Conservation (phyloP, 78 protist species). For the Dictyostelium brefeldianum region DNA sequence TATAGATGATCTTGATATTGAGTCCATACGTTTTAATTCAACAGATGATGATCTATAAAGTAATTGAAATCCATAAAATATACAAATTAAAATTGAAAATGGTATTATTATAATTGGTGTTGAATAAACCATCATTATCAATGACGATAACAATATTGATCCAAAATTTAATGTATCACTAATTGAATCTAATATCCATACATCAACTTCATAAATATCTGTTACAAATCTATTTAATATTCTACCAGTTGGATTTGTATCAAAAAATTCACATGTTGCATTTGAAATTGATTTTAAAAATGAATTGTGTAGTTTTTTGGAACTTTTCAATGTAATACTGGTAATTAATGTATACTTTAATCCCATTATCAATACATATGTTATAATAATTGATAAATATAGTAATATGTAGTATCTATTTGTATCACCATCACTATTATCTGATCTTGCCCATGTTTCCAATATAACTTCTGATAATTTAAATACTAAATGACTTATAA, state of each 20-base stretch:
- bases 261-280: slow-evolving; percentile 60
- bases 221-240: slow-evolving; percentile 64
- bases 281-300: neutral
- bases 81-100: neutral
- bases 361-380: too few species aligned
- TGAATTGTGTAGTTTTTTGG: slow-evolving; percentile 10
- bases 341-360: neutral
- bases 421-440: neutral
- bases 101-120: slow-evolving; percentile 39
- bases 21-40: slow-evolving; percentile 92
- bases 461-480: slow-evolving; percentile 51
- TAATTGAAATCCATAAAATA: slow-evolving; percentile 84
- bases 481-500: slow-evolving; percentile 19
- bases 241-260: slow-evolving; percentile 71
- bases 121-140: neutral
- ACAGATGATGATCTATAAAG: slow-evolving; percentile 80
- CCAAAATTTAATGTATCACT: neutral
- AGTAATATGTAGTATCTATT: neutral
- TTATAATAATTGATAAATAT: neutral
- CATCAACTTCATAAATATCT: slow-evolving; percentile 74
- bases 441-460: slow-evolving; percentile 4
- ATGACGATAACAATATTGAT: neutral
- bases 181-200: neutral
- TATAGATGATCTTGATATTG: slow-evolving; percentile 89
- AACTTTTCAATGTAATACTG: neutral